Base-by-base conservation (phyloP, 768 basidiomycete species). In the Auriculariales sp. region DNA sequence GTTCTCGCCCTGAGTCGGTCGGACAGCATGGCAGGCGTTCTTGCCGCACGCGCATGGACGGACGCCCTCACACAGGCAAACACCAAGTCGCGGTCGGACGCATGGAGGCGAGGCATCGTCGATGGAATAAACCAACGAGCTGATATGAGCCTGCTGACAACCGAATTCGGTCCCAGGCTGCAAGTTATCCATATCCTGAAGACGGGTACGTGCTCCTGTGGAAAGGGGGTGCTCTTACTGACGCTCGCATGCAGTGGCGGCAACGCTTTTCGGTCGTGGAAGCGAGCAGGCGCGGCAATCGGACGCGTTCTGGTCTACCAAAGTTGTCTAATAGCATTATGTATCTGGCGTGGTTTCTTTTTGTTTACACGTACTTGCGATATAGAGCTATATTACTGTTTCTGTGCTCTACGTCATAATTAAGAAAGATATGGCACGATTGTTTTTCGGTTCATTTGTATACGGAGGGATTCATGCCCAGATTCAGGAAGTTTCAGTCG, bases 41-140 rank as follows among this genome's bases (percentile, higher is more conserved):
- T 75, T 73, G 69, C 74, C 33, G 72, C 75, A 68, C 66, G 71
- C 30, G 75, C 72, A 9, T 76, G 74, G 75, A 67, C 68, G 3
- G 73, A 77, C 47, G 57, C 62, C 1, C 62, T 77, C n/a, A 62
- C 67, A 6, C 67, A 69, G 12, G 63, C 57, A 30, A 57, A 56
- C 17, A 64, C 64, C 53, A 74, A 68, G 58, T 69, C 69, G 29
- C 57, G 31, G 11, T 30, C 27, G 46, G 46, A 47, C 28, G 27
- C 28, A 22, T 65, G 59, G 53, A 19, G 39, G 19, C 39, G 39
- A 19, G 39, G 14, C 19, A 25, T 44, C 19, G 22, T 44, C 39
- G 15, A 19, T 6, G 76, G 74, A 10, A 65, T 75, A 54, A 73
- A 71, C 59, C 69, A 75, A 53, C 61, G 69, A 56, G 69, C 71